Conservation (phyloP, 177 flowering plant species). For the Telopea speciosissima region DNA sequence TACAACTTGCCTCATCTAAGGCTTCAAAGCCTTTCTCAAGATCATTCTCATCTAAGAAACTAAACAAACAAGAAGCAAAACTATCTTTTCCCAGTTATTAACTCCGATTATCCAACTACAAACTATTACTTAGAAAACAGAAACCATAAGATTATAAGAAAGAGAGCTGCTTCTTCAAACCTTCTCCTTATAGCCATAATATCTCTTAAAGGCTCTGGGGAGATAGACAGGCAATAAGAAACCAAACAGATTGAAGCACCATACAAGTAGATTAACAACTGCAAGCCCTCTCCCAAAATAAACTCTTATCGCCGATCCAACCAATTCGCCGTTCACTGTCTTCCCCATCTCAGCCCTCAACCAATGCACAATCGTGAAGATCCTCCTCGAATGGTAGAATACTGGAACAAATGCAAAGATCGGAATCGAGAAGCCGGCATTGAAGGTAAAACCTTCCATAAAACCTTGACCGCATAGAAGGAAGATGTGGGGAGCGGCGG, state of each 20-base stretch:
- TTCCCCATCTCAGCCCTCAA: slow-evolving; percentile 46
- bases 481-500: slow-evolving; percentile 74
- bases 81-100: no score
- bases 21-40: no score
- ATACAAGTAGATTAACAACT: slow-evolving; percentile 54
- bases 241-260: slow-evolving; percentile 79
- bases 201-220: slow-evolving; percentile 56
- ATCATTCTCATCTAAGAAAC: no score
- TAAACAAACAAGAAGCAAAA: no score
- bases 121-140: no score
- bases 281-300: slow-evolving; percentile 57
- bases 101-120: no score
- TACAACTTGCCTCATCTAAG: no score
- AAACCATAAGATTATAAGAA: neutral
- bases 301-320: slow-evolving; percentile 46
- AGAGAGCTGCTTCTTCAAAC: neutral
- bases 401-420: slow-evolving; percentile 71
- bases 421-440: slow-evolving; percentile 48
- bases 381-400: slow-evolving; percentile 56
- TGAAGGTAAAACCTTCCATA: slow-evolving; percentile 70
- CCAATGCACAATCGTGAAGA: slow-evolving; percentile 64
- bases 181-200: slow-evolving; percentile 27
- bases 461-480: slow-evolving; percentile 65
- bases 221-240: slow-evolving; percentile 76
- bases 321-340: slow-evolving; percentile 15